Evolutionary conservation across 169 alveolate genomes (phyloP).

Genomic region (Plasmodium gallinaceum): DNA sequence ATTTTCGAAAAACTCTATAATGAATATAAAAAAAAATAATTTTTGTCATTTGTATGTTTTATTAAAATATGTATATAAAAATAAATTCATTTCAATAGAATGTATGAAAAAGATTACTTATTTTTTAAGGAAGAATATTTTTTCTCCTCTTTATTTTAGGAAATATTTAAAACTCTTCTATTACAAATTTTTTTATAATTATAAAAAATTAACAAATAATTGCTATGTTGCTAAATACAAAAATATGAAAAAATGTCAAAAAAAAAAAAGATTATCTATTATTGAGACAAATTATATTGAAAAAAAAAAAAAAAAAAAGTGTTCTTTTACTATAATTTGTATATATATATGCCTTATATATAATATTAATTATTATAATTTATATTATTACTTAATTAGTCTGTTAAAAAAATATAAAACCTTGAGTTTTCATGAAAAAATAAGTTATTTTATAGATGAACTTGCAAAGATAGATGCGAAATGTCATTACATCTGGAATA

Average conservation of each 20-base stretch:
- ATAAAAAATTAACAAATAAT: background rate
- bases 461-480: constrained; percentile 46
- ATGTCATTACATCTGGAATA: constrained; percentile 50
- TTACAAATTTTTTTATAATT: background rate
- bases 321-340: constrained; percentile 30
- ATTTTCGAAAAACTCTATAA: background rate
- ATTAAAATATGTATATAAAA: background rate
- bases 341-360: constrained; percentile 30
- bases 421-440: constrained; percentile 3
- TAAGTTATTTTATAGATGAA: constrained; percentile 31
- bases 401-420: constrained; percentile 11
- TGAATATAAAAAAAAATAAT: background rate
- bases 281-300: background rate
- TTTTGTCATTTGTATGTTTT: background rate
- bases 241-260: background rate
- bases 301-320: background rate
- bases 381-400: constrained; percentile 14
- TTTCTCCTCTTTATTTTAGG: background rate
- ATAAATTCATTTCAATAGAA: background rate
- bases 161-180: constrained; percentile 9
- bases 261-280: background rate
- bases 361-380: constrained; percentile 54
- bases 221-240: no score
- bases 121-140: background rate
- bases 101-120: background rate